Base-by-base conservation (phyloP, 1,284 basidiomycete genomes). In the Boletus putidus region DNA sequence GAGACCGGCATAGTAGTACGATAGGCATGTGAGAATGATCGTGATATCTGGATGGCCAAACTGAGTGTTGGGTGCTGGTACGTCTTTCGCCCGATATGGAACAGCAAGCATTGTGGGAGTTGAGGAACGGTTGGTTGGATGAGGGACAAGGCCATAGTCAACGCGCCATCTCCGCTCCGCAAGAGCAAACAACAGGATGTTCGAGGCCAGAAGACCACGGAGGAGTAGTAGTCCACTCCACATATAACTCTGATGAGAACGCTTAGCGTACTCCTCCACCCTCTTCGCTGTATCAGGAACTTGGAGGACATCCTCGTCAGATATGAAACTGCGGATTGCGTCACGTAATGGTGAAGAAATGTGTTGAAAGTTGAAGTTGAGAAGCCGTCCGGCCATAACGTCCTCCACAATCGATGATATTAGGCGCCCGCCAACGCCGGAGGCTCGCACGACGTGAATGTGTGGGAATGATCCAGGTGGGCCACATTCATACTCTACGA, bases 131-230 rank as follows among this genome's bases (percentile, higher is more conserved):
- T n/a, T n/a, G n/a, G n/a, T n/a, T n/a, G n/a, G n/a, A n/a, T 6
- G 31, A 8, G 21, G 8, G 20, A 4, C 9, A 18, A 12, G 29
- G 7, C 54, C 54, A 43, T 55, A 55, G 20, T 55, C 33, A 18
- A 55, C 54, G 4, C 54, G 54, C 54, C 54, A 55, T 36, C 49
- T 55, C 23, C 40, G 39, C 23, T 55, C 53, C 9, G 29, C 6
- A 12, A 55, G 29, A 16, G 53, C 47, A n/a, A 33, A 27, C 31
- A 42, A 6, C 21, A 55, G 46, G 1, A 51, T 29, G 21, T 51
- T 8, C 2, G 23, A 55, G 6, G 53, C 10, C 18, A 49, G 7
- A 1, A 49, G 52, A 39, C 53, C 53, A 31, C 47, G 47, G 21
- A 55, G 53, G 0, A 53, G 40, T 7, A 55, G n/a, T 1, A 55